These are phyloP conservation scores for Camelina hispida DNA, from an alignment of 345 rosid genomes.

Conservation along the genomic window DNA sequence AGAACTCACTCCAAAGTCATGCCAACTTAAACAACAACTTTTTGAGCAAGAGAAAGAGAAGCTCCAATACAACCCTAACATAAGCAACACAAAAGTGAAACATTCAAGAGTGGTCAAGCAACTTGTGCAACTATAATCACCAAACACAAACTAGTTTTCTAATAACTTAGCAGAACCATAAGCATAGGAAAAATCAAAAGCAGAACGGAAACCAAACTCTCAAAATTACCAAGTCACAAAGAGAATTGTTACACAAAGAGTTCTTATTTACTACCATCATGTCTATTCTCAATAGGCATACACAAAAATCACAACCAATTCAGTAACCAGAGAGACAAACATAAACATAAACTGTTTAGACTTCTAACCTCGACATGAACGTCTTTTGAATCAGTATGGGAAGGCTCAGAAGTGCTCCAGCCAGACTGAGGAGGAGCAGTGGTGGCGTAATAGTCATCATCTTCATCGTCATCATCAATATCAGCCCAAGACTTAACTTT, in stretches of 20 bases:
- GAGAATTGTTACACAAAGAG: background rate
- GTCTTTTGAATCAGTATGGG: slow-evolving; percentile 42
- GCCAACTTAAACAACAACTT: background rate
- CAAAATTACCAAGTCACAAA: background rate
- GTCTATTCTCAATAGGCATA: background rate
- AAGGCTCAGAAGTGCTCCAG: slow-evolving; percentile 48
- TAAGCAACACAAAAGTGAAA: background rate
- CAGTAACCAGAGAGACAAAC: background rate
- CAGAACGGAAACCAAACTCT: slow-evolving; percentile 9
- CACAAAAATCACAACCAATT: background rate
- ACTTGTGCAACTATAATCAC: background rate
- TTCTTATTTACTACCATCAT: background rate
- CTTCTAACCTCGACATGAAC: slow-evolving; percentile 46
- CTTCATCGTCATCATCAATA: slow-evolving; percentile 62
- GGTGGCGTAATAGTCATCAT: slow-evolving; percentile 61
- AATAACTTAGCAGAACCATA: background rate
- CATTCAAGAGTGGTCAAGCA: background rate
- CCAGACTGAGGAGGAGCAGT: slow-evolving; percentile 53
- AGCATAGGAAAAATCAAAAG: background rate
- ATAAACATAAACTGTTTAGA: background rate
- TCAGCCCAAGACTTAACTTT: slow-evolving; percentile 65
- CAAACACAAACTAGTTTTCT: background rate
- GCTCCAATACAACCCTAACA: background rate
- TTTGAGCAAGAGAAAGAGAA: background rate
- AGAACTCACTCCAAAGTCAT: background rate